A percentile compares a stretch with the other conserved stretches of the same genome.
phyloP scores from a whole-genome alignment of 176 grass and related monocot species.

The Carex parvula region DNA sequence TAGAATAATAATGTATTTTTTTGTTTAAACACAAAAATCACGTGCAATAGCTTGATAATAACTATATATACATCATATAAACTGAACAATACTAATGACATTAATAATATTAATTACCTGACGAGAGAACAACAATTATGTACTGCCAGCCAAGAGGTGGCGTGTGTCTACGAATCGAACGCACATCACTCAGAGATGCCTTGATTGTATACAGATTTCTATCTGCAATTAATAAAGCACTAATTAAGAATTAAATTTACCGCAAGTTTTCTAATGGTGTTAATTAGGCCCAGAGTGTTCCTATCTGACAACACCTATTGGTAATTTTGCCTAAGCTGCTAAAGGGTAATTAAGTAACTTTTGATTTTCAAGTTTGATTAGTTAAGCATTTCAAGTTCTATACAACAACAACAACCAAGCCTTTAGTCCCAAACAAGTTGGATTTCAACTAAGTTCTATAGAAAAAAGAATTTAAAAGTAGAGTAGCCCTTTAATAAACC shows the following conservation, averaged over 20 bases:
- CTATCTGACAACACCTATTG: neutral
- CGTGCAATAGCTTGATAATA: neutral
- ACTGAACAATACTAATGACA: neutral
- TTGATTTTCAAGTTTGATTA: neutral
- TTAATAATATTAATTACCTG: constrained; percentile 47
- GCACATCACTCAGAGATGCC: constrained; percentile 66
- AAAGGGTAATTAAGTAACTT: neutral
- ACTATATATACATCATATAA: neutral
- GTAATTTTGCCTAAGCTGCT: neutral
- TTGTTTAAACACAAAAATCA: neutral
- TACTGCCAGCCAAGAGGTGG: constrained; percentile 76
- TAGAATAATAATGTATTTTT: constrained; percentile 11
- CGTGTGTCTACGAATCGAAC: constrained; percentile 80
- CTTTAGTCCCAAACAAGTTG: too few relatives aligned
- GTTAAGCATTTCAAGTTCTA: neutral
- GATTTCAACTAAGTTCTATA: neutral
- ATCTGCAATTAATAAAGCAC: constrained; percentile 43
- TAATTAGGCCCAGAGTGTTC: neutral
- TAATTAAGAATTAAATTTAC: neutral
- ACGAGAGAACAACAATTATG: constrained; percentile 90
- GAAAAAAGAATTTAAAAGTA: neutral
- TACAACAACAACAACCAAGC: too few relatives aligned
- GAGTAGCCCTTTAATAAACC: neutral
- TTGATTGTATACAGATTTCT: constrained; percentile 83
- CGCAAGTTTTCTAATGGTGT: neutral